A percentile compares a stretch with the other conserved stretches of the same genome.
These are phyloP conservation scores for Protea cynaroides DNA, from an alignment of 164 flowering plant species.

Conservation along the genomic window DNA sequence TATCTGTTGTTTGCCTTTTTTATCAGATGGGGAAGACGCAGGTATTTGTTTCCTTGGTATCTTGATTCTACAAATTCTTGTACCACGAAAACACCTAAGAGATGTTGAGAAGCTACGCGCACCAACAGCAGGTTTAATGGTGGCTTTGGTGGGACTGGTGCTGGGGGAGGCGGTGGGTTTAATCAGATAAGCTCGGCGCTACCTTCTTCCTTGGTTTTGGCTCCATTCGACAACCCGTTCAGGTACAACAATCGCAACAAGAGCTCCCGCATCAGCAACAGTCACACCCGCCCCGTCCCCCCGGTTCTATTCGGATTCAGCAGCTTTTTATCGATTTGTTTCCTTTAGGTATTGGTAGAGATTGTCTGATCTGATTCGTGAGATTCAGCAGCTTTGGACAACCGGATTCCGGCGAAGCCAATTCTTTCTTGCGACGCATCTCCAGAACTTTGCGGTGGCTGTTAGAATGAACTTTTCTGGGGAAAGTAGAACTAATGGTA, in stretches of 20 bases:
- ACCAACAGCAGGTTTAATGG: slow-evolving; percentile 6
- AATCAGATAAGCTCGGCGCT: slow-evolving; percentile 5
- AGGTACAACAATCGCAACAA: slow-evolving; percentile 1
- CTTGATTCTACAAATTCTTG: too few relatives aligned
- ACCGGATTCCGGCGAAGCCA: not conserved
- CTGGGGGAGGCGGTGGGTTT: slow-evolving; percentile 4
- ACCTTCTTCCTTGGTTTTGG: slow-evolving; percentile 2
- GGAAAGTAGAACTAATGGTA: slow-evolving; percentile 9
- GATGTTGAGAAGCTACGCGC: slow-evolving; percentile 14
- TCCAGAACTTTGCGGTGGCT: slow-evolving; percentile 3
- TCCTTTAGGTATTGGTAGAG: too few relatives aligned
- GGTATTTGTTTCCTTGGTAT: too few relatives aligned
- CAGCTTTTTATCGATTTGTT: too few relatives aligned
- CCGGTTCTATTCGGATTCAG: too few relatives aligned
- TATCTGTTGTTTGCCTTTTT: too few relatives aligned
- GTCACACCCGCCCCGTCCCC: too few relatives aligned
- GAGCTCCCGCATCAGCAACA: not conserved
- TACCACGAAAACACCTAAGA: too few relatives aligned
- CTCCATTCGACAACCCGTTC: not conserved
- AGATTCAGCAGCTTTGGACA: not conserved
- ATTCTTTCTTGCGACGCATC: slow-evolving; percentile 1
- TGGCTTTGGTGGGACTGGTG: slow-evolving; percentile 5
- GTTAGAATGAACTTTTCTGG: not conserved
- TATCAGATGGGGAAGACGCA: too few relatives aligned
- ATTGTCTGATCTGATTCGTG: too few relatives aligned